Evolutionary conservation across 1,284 basidiomycete genomes (phyloP).

Genomic region (Afroboletus lepidellus): DNA sequence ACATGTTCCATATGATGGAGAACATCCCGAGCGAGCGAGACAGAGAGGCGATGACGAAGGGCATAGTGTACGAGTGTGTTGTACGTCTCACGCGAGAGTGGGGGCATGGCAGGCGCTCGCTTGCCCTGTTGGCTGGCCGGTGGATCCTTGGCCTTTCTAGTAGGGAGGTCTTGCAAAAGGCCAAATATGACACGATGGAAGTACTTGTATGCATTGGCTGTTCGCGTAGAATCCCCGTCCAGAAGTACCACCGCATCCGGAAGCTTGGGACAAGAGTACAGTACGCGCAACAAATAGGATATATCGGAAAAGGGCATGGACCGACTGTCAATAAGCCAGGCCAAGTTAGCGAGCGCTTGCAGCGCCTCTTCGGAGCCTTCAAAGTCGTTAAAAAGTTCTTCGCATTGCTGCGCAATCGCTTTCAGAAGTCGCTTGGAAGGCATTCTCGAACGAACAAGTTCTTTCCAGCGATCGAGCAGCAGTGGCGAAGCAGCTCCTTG

Average conservation of each 20-base stretch:
- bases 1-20: slow-evolving; percentile 53
- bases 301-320: slow-evolving; percentile 46
- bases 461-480: slow-evolving; percentile 23
- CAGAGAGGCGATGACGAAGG: slow-evolving; percentile 56
- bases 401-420: slow-evolving; percentile 22
- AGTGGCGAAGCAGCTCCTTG: slow-evolving; percentile 12
- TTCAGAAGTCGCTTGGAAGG: slow-evolving; percentile 32
- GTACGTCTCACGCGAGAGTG: slow-evolving; percentile 47
- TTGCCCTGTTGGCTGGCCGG: slow-evolving; percentile 3
- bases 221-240: slow-evolving; percentile 25
- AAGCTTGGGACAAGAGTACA: slow-evolving; percentile 52
- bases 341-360: slow-evolving; percentile 62
- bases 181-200: slow-evolving; percentile 55
- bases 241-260: slow-evolving; percentile 46
- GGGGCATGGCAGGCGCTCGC: slow-evolving; percentile 27
- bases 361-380: slow-evolving; percentile 32
- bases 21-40: slow-evolving; percentile 45
- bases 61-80: slow-evolving; percentile 67
- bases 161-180: slow-evolving; percentile 34
- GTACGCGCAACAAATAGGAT: slow-evolving; percentile 43
- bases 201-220: slow-evolving; percentile 52
- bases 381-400: slow-evolving; percentile 18
- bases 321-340: slow-evolving; percentile 48
- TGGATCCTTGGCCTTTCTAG: slow-evolving; percentile 23
- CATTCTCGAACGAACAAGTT: slow-evolving; percentile 10